Percentiles rank a stretch among this genome's conserved stretches.
Evolutionary conservation across 2,329 filamentous ascomycete species (phyloP).

Genomic region (Alternaria arborescens): DNA sequence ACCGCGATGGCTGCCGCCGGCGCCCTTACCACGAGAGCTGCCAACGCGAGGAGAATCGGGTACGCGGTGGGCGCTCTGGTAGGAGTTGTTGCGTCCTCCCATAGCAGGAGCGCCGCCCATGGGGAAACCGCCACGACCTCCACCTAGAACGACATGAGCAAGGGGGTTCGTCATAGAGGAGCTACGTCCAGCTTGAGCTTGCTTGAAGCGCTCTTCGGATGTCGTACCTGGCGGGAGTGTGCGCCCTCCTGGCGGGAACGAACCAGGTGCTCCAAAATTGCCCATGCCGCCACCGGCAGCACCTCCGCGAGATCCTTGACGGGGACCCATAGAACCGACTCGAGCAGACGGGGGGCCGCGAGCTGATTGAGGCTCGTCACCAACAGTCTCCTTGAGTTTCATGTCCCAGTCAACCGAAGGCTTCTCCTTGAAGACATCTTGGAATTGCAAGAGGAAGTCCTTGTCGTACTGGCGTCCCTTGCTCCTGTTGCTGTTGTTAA

Average conservation of each 20-base stretch:
- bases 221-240: conserved; percentile 79
- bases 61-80: conserved; percentile 65
- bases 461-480: conserved; percentile 94
- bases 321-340: conserved; percentile 58
- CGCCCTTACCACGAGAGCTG: conserved; percentile 67
- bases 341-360: conserved; percentile 67
- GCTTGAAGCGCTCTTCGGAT: conserved; percentile 74
- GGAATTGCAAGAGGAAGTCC: conserved; percentile 94
- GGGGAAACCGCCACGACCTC: conserved; percentile 67
- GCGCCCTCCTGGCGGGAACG: conserved; percentile 50
- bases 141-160: conserved; percentile 62
- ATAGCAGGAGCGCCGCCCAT: conserved; percentile 65
- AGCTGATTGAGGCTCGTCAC: conserved; percentile 76
- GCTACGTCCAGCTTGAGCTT: conserved; percentile 33
- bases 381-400: conserved; percentile 84
- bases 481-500: conserved; percentile 85
- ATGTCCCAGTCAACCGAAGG: conserved; percentile 92
- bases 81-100: conserved; percentile 69
- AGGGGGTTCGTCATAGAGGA: conserved; percentile 61
- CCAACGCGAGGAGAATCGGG: conserved; percentile 76
- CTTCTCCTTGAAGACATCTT: conserved; percentile 95
- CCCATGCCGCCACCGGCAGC: conserved; percentile 68
- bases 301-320: conserved; percentile 57
- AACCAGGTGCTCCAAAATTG: conserved; percentile 64
- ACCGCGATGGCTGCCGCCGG: conserved; percentile 62